Conservation (phyloP, 2,329 filamentous ascomycete genomes). For the Spiromastix sp. region DNA sequence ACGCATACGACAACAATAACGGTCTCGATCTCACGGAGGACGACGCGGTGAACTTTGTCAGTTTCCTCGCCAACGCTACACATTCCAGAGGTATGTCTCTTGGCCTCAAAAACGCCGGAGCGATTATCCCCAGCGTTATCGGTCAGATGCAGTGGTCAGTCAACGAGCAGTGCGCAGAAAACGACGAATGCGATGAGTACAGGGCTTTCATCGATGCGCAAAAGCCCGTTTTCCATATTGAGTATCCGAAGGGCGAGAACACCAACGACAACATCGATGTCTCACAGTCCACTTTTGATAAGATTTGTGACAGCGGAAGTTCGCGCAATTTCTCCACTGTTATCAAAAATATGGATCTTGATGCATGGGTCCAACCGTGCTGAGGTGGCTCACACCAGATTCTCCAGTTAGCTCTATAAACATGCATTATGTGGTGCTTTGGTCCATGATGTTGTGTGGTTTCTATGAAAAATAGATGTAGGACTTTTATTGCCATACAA, state of each 20-base stretch:
- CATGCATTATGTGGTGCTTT: too few relatives aligned
- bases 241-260: constrained; percentile 50
- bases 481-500: too few relatives aligned
- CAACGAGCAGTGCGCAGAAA: constrained; percentile 58
- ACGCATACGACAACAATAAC: constrained; percentile 54
- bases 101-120: constrained; percentile 59
- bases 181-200: constrained; percentile 50
- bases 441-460: too few relatives aligned
- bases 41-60: constrained; percentile 50
- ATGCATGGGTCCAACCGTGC: constrained; percentile 54
- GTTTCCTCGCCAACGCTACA: constrained; percentile 49
- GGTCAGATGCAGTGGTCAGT: constrained; percentile 53
- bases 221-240: constrained; percentile 65
- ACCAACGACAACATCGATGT: constrained; percentile 26
- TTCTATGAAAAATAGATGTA: too few relatives aligned
- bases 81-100: constrained; percentile 46
- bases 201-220: constrained; percentile 46
- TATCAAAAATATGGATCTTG: constrained; percentile 54
- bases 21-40: constrained; percentile 48
- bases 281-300: constrained; percentile 20
- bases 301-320: constrained; percentile 39
- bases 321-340: constrained; percentile 50
- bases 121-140: constrained; percentile 45
- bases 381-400: not conserved
- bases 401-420: too few relatives aligned